Evolutionary conservation across 2,329 filamentous ascomycete genomes (phyloP).

Genomic region (Aureobasidium subglaciale): DNA sequence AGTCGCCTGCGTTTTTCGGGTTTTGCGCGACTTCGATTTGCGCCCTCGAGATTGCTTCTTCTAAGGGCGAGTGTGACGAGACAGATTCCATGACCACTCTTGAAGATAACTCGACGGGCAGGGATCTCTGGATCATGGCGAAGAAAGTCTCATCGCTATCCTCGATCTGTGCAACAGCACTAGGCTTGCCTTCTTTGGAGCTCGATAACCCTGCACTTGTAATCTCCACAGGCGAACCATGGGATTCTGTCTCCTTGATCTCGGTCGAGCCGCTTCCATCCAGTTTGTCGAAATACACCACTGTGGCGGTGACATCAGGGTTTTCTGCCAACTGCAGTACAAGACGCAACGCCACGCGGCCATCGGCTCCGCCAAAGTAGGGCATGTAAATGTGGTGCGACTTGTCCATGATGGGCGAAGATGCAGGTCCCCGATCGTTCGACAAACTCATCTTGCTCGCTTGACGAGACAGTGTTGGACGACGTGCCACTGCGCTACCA

Average conservation of each 20-base stretch:
- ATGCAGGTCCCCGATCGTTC: constrained; percentile 47
- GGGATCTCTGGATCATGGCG: constrained; percentile 47
- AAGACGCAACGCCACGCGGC: constrained; percentile 69
- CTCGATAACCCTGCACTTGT: background rate
- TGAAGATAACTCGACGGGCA: constrained; percentile 43
- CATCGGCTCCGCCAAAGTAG: constrained; percentile 79
- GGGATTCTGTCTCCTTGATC: background rate
- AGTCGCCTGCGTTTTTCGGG: constrained; percentile 60
- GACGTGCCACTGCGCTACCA: constrained; percentile 33
- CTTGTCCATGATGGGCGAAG: constrained; percentile 56
- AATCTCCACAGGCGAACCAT: background rate
- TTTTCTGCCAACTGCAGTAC: constrained; percentile 80
- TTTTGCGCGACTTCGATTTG: constrained; percentile 53
- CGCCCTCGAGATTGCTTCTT: constrained; percentile 47
- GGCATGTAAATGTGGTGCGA: constrained; percentile 81
- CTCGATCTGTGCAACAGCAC: background rate
- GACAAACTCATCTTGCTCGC: constrained; percentile 54
- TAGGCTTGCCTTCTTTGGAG: background rate
- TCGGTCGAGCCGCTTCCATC: background rate
- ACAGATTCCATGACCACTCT: constrained; percentile 55
- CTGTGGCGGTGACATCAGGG: constrained; percentile 67
- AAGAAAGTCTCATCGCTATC: constrained; percentile 51
- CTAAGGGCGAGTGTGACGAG: constrained; percentile 34
- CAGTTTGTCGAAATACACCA: constrained; percentile 51
- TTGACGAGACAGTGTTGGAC: constrained; percentile 39